These are phyloP conservation scores for Geranomyces michiganensis DNA, from an alignment of 192 early-diverging fungal species.

Conservation along the genomic window DNA sequence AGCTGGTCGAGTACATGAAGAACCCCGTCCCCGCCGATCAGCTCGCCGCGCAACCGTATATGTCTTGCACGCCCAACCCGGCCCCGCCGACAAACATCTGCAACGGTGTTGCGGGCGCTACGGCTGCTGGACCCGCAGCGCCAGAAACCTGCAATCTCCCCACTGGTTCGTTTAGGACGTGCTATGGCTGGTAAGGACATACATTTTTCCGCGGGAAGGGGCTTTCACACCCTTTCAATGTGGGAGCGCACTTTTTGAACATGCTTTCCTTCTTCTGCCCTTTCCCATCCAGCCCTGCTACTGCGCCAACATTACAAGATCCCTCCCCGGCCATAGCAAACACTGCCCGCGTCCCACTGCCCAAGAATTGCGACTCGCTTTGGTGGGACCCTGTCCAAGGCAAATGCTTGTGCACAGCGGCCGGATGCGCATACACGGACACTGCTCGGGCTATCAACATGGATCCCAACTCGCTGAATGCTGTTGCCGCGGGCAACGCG, in stretches of 20 bases:
- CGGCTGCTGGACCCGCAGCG: conserved; percentile 15
- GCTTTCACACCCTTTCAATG: too few relatives aligned
- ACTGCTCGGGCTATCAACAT: conserved; percentile 39
- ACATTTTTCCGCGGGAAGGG: too few relatives aligned
- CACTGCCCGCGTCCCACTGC: conserved; percentile 47
- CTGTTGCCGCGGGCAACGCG: neutral
- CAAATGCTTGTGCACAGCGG: conserved; percentile 61
- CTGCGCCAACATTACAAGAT: conserved; percentile 25
- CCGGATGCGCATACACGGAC: conserved; percentile 52
- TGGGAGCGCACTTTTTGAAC: too few relatives aligned
- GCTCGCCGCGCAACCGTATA: conserved; percentile 65
- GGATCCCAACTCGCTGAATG: conserved; percentile 24
- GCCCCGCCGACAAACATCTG: conserved; percentile 68
- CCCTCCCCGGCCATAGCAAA: conserved; percentile 22
- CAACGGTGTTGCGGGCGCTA: conserved; percentile 58
- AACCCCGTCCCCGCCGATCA: conserved; percentile 74
- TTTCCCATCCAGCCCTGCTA: conserved; percentile 14
- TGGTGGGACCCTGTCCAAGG: conserved; percentile 73
- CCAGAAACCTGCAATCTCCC: conserved; percentile 29
- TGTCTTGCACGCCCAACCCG: conserved; percentile 60
- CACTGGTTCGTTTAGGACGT: conserved; percentile 17
- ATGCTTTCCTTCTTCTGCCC: too few relatives aligned
- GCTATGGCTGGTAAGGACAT: conserved; percentile 15
- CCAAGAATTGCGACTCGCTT: conserved; percentile 65
- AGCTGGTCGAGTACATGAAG: conserved; percentile 75